Conservation (phyloP, 257 asterid genomes). For the Solanum bukasovii region DNA sequence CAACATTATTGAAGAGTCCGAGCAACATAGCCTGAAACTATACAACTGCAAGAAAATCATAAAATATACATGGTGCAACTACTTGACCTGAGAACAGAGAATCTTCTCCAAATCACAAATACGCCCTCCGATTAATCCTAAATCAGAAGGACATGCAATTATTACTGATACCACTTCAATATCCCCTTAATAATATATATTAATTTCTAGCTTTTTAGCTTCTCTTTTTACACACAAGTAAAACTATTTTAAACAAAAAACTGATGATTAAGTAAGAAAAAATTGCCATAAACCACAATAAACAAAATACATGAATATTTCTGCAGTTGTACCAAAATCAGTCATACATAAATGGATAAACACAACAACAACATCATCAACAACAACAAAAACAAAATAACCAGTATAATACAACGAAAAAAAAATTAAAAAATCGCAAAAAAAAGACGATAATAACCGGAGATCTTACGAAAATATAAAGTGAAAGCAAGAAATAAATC, state of each 20-base stretch:
- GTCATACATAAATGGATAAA: background rate
- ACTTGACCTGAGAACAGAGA: background rate
- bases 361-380: background rate
- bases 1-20: background rate
- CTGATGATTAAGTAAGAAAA: background rate
- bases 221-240: background rate
- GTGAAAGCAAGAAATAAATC: background rate
- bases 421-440: background rate
- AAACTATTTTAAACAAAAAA: background rate
- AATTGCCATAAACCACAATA: background rate
- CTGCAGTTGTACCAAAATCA: background rate
- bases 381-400: too few relatives aligned
- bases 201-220: background rate
- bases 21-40: background rate
- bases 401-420: background rate
- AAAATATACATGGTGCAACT: background rate
- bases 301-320: background rate
- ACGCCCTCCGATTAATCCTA: background rate
- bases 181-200: background rate
- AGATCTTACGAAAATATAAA: background rate
- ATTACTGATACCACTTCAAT: too few relatives aligned
- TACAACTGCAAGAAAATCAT: background rate
- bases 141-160: background rate
- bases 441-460: background rate
- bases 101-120: background rate